Base-by-base conservation (phyloP, 441 rosid species). In the Theobroma grandiflorum region DNA sequence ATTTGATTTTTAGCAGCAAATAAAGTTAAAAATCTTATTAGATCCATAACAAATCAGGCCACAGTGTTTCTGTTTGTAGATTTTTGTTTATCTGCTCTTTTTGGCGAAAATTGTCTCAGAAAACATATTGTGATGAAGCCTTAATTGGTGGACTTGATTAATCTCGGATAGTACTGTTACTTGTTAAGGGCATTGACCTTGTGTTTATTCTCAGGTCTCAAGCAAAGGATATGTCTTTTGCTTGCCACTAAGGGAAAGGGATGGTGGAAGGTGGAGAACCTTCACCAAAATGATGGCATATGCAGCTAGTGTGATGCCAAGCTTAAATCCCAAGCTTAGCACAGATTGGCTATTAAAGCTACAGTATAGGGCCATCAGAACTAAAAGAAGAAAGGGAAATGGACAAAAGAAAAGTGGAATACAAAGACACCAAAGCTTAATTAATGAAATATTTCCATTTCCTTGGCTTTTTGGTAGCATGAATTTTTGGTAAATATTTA, bases 191-290 rank as follows among this genome's bases (percentile, higher is more conserved):
- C 11, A n/a, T 71, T n/a, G 80, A 73, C 22, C 76, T 45, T 45
- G 75, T 59, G 67, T 57, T 57, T 72, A 63, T 76, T 82, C 67
- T 62, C 80, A 66, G 6, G 58, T 71, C 75, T 84, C 74, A 83
- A 83, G 82, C 47, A 81, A 84, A 79, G 85, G 79, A 81, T 79
- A 76, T 79, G 38, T 81, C 87, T 83, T 84, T 88, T 86, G 89
- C 85, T 86, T 83, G 83, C 84, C 89, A 80, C 79, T 83, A 68
- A 40, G 83, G 83, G 81, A 86, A 88, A 83, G 89, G 66, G 75
- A 71, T 63, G 49, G 52, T 53, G 58, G 69, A 63, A 63, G 70
- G 71, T 49, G 76, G 74, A 81, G 82, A 85, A 81, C 75, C 74
- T 79, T 75, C 80, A 81, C 42, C 61, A 75, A 68, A 61, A 45